Conservation (phyloP, 345 rosid genomes). For the Turritis glabra region DNA sequence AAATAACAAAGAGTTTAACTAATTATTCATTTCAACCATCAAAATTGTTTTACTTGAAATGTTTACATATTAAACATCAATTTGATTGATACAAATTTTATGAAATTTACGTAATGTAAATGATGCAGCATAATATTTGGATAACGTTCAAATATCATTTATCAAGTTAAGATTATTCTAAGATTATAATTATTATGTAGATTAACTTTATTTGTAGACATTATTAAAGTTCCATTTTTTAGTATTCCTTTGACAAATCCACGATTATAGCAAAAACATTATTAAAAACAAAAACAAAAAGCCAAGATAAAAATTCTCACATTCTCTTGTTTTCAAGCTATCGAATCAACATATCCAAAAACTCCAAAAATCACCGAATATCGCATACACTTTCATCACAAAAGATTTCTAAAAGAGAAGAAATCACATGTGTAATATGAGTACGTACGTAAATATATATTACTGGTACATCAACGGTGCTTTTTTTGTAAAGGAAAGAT, state of each 20-base stretch:
- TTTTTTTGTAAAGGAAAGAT: not conserved
- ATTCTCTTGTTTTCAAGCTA: not conserved
- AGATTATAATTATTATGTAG: too few species aligned
- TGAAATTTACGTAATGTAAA: too few species aligned
- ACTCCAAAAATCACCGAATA: slow-evolving; percentile 4
- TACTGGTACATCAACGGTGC: not conserved
- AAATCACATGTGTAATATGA: slow-evolving; percentile 25
- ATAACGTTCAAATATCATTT: too few species aligned
- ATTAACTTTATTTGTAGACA: too few species aligned
- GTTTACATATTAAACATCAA: too few species aligned
- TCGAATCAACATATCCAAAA: not conserved
- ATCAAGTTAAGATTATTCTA: too few species aligned
- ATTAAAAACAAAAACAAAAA: not conserved
- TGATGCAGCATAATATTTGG: too few species aligned
- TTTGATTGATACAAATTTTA: too few species aligned
- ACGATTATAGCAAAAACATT: not conserved
- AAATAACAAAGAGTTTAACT: too few species aligned
- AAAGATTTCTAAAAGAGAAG: not conserved
- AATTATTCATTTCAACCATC: too few species aligned
- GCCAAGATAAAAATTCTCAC: not conserved
- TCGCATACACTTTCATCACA: not conserved
- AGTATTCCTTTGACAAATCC: not conserved
- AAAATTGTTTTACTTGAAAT: too few species aligned
- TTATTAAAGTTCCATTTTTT: not conserved
- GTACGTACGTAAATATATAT: not conserved